Evolutionary conservation across 257 asterid genomes (phyloP), one percentile per base, ranked within the genome.

Genomic region (Solanum corneliomulleri): DNA sequence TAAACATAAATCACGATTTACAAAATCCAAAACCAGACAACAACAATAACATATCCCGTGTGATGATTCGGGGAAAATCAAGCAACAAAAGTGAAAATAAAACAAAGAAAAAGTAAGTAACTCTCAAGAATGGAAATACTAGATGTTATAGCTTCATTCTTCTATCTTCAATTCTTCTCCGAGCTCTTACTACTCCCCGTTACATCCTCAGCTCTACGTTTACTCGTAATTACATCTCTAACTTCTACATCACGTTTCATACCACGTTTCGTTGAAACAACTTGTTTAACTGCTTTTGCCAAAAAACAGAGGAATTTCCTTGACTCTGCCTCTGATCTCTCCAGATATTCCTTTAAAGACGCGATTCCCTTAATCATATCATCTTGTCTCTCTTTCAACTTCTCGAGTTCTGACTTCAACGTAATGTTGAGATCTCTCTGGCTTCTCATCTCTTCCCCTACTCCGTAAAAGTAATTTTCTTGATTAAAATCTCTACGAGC

Each of bases 331-430:
- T 90, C 90, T 12, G 58, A 20, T 1, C 20, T 76, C 71, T 33
- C 72, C 33, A 84, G n/a, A 29, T 88, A 78, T 9, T 86, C 49
- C 41, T 86, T 68, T n/a, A 89, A 75, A 25, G 71, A 82, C 21
- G 27, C 37, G 16, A 95, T 84, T 5, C 82, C 86, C 12, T 49
- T 72, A 37, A 90, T 91, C 66, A 87, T 49, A 7, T 90, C 88
- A 5, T 78, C 76, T 6, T 90, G 92, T 80, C 87, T 86, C 74
- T 45, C 66, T 84, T 89, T 92, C 11, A 93, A 86, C 74, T 83
- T 88, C 49, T 89, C 81, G 31, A 93, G 85, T 86, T 93, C 94
- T 11, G 70, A 45, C 87, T 64, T 89, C 7, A 88, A 86, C 58
- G 74, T 88, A 15, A 56, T 52, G 3, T 86, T 87, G 33, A 52